Evolutionary conservation across 768 basidiomycete genomes (phyloP), one percentile per base, ranked within the genome.

Genomic region (Tylopilus vinaceipallidus): DNA sequence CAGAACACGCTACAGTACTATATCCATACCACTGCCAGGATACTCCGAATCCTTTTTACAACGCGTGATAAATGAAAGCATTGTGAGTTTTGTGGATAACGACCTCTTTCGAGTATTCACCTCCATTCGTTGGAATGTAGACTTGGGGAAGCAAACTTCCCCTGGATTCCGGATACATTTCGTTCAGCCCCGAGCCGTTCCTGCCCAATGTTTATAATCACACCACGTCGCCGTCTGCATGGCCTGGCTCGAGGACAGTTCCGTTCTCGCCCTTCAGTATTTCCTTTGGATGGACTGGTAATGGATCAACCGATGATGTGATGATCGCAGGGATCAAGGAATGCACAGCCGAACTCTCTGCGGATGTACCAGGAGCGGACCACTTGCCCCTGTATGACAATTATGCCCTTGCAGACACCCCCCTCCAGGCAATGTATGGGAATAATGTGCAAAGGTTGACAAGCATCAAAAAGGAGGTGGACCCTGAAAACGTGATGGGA

Each of bases 401-500:
- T 61, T 84, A 86, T 53, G 83, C 83, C 5, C 65, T 79, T 6
- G 65, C 55, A 33, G 75, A 75, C 45, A 83, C 82, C 4, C 74
- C 81, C 1, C 45, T 83, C 19, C 64, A 73, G 45, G 51, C 61
- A 10, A 68, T 88, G 24, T 85, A 80, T 54, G 82, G 80, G 3
- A 54, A 37, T 3, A 79, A 83, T 49, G 41, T 86, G 3, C 59
- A 60, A 12, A 61, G 41, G 43, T 56, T 85, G 50, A 52, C 60
- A 46, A 52, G 45, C 11, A 61, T 84, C 14, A 80, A 78, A 58
- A 57, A 52, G 48, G 46, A 41, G 19, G 71, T 80, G 45, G 85
- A 88, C 62, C 84, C 84, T 0, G 43, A 66, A 9, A 73, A 80
- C 56, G 73, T 85, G 34, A 87, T 88, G 83, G 76, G 74, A 14